A percentile compares a stretch with the other conserved stretches of the same genome.
These are phyloP conservation scores for Suillus brevipes DNA, from an alignment of 768 basidiomycete genomes.

Conservation along the genomic window DNA sequence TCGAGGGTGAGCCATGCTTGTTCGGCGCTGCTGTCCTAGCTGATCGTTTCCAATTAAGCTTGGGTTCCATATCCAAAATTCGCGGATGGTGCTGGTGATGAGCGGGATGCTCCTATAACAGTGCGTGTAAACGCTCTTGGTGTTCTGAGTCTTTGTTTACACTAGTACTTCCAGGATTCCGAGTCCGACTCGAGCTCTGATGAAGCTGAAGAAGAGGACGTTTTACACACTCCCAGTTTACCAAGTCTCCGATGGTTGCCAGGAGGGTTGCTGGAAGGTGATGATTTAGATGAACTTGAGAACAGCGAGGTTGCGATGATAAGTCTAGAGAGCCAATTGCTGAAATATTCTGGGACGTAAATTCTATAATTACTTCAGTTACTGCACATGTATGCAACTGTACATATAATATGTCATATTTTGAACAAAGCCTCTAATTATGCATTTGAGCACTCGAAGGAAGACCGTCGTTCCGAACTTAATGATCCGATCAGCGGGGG, in stretches of 20 bases:
- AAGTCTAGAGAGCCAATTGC: not conserved
- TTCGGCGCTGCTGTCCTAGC: not conserved
- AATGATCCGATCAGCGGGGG: not conserved
- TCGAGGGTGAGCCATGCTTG: not conserved
- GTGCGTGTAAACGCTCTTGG: not conserved
- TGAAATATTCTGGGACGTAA: not conserved
- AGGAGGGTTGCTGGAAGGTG: not conserved
- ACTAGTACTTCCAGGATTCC: not conserved
- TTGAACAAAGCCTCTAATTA: not conserved
- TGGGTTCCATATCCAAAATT: slow-evolving; percentile 4
- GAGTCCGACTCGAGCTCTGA: not conserved
- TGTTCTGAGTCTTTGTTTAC: not conserved
- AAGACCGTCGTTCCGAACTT: not conserved
- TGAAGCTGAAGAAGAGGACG: not conserved
- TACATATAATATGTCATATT: too few relatives aligned
- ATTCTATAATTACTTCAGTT: not conserved
- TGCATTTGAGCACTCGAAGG: not conserved
- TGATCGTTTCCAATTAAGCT: not conserved
- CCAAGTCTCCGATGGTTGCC: not conserved
- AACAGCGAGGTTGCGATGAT: not conserved
- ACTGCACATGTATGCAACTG: not conserved
- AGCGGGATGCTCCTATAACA: not conserved
- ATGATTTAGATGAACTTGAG: not conserved
- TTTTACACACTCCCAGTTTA: not conserved
- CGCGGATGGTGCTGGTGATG: not conserved